Percentiles rank a stretch among this genome's conserved stretches.
Conservation (phyloP, 2,329 filamentous ascomycete species). For the Aaosphaeria arxii region DNA sequence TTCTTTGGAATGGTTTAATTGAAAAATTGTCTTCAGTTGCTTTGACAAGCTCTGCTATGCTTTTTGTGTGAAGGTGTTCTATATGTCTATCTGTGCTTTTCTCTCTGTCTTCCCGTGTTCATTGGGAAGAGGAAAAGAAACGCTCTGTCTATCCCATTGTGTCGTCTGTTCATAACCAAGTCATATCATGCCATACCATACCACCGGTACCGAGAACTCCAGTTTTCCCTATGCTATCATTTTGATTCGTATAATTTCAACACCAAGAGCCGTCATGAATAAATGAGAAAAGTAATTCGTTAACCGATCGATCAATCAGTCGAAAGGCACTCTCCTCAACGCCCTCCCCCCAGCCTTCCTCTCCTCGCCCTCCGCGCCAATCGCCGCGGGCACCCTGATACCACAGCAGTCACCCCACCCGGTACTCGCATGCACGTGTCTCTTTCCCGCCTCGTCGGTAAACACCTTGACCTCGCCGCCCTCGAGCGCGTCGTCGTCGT, state of each 20-base stretch:
- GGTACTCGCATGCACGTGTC: constrained; percentile 65
- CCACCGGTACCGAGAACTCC: neutral
- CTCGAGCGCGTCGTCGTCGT: constrained; percentile 43
- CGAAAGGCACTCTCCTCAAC: constrained; percentile 77
- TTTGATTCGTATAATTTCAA: no score
- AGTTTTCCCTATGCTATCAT: no score
- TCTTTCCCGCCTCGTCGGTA: constrained; percentile 63
- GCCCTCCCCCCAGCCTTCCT: constrained; percentile 64
- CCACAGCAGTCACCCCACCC: constrained; percentile 96
- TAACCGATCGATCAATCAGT: constrained; percentile 44
- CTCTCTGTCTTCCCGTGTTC: no score
- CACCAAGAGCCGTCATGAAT: no score
- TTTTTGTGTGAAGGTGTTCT: no score
- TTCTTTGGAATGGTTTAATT: no score
- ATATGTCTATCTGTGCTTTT: no score
- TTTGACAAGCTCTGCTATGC: no score
- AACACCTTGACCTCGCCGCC: constrained; percentile 53
- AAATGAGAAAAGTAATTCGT: no score
- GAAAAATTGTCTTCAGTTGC: no score
- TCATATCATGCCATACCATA: neutral
- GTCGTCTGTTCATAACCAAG: neutral
- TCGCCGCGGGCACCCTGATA: constrained; percentile 92
- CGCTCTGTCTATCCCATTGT: no score
- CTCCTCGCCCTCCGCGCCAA: constrained; percentile 87
- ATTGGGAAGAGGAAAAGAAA: no score